Evolutionary conservation across 2,329 filamentous ascomycete genomes (phyloP), one percentile per base, ranked within the genome.

Genomic region (Lojkania enalia): DNA sequence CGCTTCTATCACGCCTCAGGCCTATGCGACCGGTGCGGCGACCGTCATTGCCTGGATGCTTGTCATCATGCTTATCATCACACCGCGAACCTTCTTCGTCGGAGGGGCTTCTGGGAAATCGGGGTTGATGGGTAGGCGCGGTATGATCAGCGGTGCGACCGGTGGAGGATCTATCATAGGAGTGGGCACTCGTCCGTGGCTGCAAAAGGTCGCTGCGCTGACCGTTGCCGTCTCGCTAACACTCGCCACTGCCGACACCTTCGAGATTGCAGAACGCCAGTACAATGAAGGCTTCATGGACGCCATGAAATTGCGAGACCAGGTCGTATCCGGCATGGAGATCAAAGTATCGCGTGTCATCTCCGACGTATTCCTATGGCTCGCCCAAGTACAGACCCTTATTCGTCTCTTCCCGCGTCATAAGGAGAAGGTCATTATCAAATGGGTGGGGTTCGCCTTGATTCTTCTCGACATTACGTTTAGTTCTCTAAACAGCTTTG

Each of bases 381-480:
- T 99, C 29, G 94, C 94, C 1, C 94, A 99, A 71, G 92, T 95
- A 1, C 94, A 99, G 73, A 99, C 94, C 0, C 74, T 99, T 46
- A 97, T 97, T 58, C 87, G 94, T 41, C 78, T 99, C 1, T 99
- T 99, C 58, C 94, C 94, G 5, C 88, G 94, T 23, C 92, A 97
- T 64, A 88, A 95, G 63, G 94, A 99, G 72, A 97, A 97, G 73
- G 85, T 97, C 40, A 88, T 97, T 55, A 99, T 99, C 73, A 97
- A 97, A 74, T 99, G 92, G 92, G 90, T 92, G 13, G 94, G 92
- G 1, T 96, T 97, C 65, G 90, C 87, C 2, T 81, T 99, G 45
- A 96, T 99, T 61, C 82, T 90, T 0, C 79, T 96, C 48, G 92
- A 97, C 66, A 85, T 92, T 32, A 83, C 91, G 9, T 99, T 99